Evolutionary conservation across 2,329 filamentous ascomycete species (phyloP).

Genomic region (Orbilia blumenaviensis): DNA sequence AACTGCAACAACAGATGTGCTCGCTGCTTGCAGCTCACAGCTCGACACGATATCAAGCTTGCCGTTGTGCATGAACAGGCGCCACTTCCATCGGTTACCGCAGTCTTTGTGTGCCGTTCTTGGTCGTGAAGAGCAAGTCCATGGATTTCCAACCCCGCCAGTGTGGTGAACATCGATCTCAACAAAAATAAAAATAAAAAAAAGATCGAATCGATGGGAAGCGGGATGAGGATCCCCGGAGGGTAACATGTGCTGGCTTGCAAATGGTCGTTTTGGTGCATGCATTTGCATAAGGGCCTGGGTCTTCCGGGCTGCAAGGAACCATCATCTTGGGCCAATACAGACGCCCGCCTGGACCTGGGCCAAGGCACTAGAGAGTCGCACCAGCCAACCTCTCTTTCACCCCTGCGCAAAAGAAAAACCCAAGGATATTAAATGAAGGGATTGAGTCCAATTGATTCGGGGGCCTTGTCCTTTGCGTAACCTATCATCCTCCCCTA

Average conservation of each 20-base stretch:
- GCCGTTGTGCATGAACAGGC: conserved; percentile 19
- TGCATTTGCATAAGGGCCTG: conserved; percentile 22
- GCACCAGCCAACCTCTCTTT: conserved; percentile 21
- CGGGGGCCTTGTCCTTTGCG: conserved; percentile 43
- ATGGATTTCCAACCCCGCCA: not conserved
- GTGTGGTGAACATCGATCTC: not conserved
- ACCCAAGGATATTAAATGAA: conserved; percentile 41
- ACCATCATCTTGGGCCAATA: conserved; percentile 21
- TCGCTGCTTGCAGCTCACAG: not conserved
- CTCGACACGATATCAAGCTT: conserved; percentile 3
- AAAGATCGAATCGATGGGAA: not conserved
- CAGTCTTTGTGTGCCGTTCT: not conserved
- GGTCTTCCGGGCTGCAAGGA: conserved; percentile 24
- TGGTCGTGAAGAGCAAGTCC: conserved; percentile 15
- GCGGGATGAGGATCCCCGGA: conserved; percentile 17
- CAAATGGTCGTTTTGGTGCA: conserved; percentile 22
- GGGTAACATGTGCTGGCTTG: conserved; percentile 14
- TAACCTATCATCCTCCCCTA: conserved; percentile 48
- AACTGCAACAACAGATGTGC: no score
- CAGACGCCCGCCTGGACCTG: conserved; percentile 15
- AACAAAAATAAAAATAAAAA: no score
- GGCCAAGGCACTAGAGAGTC: conserved; percentile 15
- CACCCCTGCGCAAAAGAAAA: conserved; percentile 21
- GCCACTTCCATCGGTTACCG: conserved; percentile 22
- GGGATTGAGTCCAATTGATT: conserved; percentile 40